Conservation (phyloP, 352 stramenopile genomes). For the Pythium guiyangense region DNA sequence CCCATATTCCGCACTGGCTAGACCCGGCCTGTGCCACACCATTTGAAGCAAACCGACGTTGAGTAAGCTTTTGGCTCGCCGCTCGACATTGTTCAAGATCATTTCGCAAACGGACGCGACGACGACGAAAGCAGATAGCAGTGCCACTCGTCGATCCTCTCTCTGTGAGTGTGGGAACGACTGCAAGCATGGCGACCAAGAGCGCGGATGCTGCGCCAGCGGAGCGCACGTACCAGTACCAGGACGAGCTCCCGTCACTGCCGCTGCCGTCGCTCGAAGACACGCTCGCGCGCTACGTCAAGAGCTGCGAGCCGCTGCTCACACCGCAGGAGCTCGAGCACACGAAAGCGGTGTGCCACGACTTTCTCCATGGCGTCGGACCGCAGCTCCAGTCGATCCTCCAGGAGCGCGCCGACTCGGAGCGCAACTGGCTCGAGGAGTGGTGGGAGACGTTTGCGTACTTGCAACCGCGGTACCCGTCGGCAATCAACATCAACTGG, state of each 20-base stretch:
- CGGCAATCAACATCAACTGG: constrained; percentile 98
- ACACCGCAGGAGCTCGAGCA: constrained; percentile 83
- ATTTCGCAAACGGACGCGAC: constrained; percentile 4
- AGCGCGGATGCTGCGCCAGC: constrained; percentile 1
- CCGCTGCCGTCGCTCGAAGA: constrained; percentile 92
- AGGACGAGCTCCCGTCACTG: constrained; percentile 89
- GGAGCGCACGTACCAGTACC: constrained; percentile 75
- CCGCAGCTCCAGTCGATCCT: constrained; percentile 88
- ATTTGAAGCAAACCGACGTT: too few relatives aligned
- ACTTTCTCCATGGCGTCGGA: constrained; percentile 88
- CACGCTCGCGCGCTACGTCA: constrained; percentile 90
- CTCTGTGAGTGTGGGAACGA: not conserved
- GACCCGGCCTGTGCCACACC: too few relatives aligned
- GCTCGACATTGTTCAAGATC: not conserved
- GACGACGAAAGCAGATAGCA: too few relatives aligned
- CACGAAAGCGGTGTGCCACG: constrained; percentile 88
- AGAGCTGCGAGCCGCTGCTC: constrained; percentile 90
- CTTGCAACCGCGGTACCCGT: constrained; percentile 92
- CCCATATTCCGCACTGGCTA: too few relatives aligned
- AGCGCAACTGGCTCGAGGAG: constrained; percentile 90
- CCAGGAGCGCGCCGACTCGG: constrained; percentile 76
- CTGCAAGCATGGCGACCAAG: constrained; percentile 7
- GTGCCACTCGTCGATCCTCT: too few relatives aligned
- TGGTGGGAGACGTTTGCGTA: constrained; percentile 98
- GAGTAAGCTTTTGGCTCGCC: too few relatives aligned